phyloP scores from a whole-genome alignment of 768 basidiomycete genomes.

The Lepiota venenata region DNA sequence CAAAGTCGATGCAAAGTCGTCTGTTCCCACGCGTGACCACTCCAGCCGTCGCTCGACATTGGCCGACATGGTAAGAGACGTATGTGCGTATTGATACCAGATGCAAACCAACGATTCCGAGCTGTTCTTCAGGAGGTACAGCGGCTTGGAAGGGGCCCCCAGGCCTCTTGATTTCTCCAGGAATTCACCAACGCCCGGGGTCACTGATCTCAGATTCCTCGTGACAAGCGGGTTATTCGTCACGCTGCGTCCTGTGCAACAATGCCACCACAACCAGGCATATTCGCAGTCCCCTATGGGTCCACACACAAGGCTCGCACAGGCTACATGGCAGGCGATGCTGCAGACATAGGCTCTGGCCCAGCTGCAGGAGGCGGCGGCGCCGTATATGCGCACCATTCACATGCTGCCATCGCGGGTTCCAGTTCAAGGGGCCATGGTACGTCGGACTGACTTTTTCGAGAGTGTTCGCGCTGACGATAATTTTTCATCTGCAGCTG shows the following conservation, averaged over 20 bases:
- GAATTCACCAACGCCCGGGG: no score
- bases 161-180: not conserved
- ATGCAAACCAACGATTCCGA: no score
- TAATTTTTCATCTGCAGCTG: not conserved
- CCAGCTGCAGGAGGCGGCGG: not conserved
- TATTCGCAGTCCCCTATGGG: conserved; percentile 60
- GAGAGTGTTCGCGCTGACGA: not conserved
- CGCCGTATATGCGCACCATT: conserved; percentile 32
- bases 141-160: not conserved
- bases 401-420: conserved; percentile 37
- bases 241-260: not conserved
- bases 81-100: no score
- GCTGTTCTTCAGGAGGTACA: not conserved
- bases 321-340: conserved; percentile 17
- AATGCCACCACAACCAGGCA: conserved; percentile 70
- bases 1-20: not conserved
- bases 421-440: conserved; percentile 40
- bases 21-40: no score
- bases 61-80: no score
- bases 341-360: conserved; percentile 23
- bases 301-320: conserved; percentile 25
- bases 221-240: no score
- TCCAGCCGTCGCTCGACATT: conserved; percentile 5
- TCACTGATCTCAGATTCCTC: no score
- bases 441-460: conserved; percentile 18